Conservation (phyloP, 1,139 yeast genomes). For the Magnusiomyces sp. region DNA sequence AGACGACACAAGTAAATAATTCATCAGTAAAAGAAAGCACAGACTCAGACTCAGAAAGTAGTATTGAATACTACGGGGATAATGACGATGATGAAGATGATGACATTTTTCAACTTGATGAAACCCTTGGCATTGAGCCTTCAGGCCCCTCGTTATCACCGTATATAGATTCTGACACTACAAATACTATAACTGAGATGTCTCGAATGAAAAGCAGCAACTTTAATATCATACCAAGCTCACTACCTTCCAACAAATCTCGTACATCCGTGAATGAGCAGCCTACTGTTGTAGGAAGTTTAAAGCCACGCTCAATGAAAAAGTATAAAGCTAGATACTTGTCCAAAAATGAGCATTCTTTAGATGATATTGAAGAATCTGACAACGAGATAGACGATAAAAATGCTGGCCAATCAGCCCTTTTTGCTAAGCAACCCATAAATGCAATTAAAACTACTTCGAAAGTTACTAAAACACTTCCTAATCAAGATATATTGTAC, state of each 20-base stretch:
- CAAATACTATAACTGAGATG: background rate
- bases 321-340: constrained; percentile 7
- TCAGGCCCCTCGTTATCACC: background rate
- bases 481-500: background rate
- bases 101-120: constrained; percentile 15
- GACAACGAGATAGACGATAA: background rate
- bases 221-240: background rate
- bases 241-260: constrained; percentile 12
- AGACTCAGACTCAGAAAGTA: background rate
- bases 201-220: background rate
- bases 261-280: constrained; percentile 8
- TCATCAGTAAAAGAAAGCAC: constrained; percentile 1
- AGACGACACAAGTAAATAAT: too few relatives aligned
- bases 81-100: constrained; percentile 9
- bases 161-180: background rate
- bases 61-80: background rate
- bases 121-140: constrained; percentile 9
- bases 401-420: background rate
- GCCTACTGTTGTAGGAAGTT: constrained; percentile 14
- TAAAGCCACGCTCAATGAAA: constrained; percentile 6
- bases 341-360: background rate
- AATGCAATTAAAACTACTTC: background rate
- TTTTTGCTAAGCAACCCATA: background rate
- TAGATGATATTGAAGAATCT: background rate
- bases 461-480: background rate